Conservation (phyloP, 148 eudicot genomes). For the Vaccinium myrtillus region DNA sequence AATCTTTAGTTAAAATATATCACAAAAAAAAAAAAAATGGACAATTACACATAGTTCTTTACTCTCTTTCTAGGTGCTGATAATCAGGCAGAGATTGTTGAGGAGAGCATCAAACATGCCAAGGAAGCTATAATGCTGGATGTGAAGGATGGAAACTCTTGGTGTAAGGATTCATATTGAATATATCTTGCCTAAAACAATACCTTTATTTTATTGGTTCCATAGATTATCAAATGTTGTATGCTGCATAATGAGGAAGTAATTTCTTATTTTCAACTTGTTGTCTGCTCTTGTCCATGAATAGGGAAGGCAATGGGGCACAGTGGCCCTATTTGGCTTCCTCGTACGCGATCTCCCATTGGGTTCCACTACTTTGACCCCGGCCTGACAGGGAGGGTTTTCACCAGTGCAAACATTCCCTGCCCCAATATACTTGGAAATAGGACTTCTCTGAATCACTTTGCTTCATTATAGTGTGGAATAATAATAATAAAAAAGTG, state of each 20-base stretch:
- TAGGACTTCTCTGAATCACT: background rate
- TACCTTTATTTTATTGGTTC: background rate
- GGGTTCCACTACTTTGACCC: background rate
- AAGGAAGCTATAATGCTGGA: slow-evolving; percentile 87
- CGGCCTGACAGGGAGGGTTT: background rate
- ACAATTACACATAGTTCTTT: background rate
- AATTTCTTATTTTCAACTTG: background rate
- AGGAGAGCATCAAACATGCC: slow-evolving; percentile 83
- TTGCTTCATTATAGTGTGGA: background rate
- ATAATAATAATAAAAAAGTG: background rate
- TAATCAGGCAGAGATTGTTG: slow-evolving; percentile 63
- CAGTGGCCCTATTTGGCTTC: background rate
- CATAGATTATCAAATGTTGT: background rate
- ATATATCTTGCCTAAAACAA: background rate
- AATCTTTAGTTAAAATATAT: background rate
- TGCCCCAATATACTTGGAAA: background rate
- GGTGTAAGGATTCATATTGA: slow-evolving; percentile 65
- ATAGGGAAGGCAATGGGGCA: background rate
- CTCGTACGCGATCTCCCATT: background rate
- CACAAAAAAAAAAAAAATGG: background rate
- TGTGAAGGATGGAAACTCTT: slow-evolving; percentile 90
- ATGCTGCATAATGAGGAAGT: background rate
- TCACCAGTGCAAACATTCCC: background rate
- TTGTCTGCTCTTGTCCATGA: background rate
- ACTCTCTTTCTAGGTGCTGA: slow-evolving; percentile 53